Percentiles rank a stretch among this genome's conserved stretches.
phyloP scores from a whole-genome alignment of 2,329 filamentous ascomycete species.

The Talaromyces sp. region DNA sequence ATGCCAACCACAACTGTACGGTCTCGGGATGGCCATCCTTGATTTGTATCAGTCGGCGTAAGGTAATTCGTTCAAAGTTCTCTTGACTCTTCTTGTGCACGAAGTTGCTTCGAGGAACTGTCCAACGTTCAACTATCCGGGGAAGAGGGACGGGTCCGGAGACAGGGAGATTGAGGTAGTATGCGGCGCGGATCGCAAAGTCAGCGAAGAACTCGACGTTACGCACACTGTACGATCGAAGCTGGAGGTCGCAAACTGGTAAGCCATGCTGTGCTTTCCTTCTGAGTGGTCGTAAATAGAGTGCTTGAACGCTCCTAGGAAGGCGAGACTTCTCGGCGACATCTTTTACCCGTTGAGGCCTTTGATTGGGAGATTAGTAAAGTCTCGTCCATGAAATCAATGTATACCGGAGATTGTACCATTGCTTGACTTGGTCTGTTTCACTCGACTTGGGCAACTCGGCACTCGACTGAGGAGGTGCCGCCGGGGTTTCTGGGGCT shows the following conservation, averaged over 20 bases:
- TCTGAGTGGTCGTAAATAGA: conserved; percentile 79
- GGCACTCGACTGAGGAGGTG: not conserved
- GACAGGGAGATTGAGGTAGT: conserved; percentile 83
- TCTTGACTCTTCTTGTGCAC: conserved; percentile 97
- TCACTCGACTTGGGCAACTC: not conserved
- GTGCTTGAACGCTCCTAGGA: conserved; percentile 74
- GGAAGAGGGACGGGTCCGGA: conserved; percentile 82
- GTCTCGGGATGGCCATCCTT: conserved; percentile 84
- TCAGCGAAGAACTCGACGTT: conserved; percentile 93
- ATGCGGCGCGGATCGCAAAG: conserved; percentile 89
- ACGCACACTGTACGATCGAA: conserved; percentile 83
- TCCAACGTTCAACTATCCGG: conserved; percentile 86
- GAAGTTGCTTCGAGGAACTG: conserved; percentile 81
- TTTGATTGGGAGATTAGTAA: conserved; percentile 15
- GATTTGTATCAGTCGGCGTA: conserved; percentile 83
- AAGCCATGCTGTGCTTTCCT: conserved; percentile 69
- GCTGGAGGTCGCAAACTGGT: conserved; percentile 82
- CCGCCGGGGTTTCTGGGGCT: not conserved
- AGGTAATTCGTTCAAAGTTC: conserved; percentile 90
- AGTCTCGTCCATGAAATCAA: not conserved
- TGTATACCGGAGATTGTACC: conserved; percentile 1
- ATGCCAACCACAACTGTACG: conserved; percentile 88
- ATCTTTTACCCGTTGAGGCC: conserved; percentile 34
- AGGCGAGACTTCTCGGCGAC: conserved; percentile 48
- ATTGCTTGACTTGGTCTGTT: conserved; percentile 7